Evolutionary conservation across 2,329 filamentous ascomycete genomes (phyloP).

Genomic region (Endoconidiophora polonica): DNA sequence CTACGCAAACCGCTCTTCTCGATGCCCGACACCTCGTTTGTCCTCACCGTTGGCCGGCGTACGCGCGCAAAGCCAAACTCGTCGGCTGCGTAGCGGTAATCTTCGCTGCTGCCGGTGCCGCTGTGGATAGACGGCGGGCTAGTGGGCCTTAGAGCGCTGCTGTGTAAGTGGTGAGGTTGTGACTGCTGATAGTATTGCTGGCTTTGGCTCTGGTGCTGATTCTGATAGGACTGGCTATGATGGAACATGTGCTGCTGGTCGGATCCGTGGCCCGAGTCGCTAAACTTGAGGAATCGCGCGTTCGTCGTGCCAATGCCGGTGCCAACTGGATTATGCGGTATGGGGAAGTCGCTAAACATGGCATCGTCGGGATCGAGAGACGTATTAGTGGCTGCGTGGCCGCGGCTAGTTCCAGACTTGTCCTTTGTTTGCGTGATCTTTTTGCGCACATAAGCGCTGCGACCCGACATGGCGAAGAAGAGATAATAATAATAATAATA

Average conservation of each 20-base stretch:
- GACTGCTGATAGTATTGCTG: not conserved
- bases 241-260: conserved; percentile 14
- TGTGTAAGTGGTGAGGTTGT: not conserved
- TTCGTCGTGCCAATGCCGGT: conserved; percentile 28
- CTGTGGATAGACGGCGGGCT: conserved; percentile 17
- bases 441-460: conserved; percentile 41
- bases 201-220: conserved; percentile 3
- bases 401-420: conserved; percentile 17
- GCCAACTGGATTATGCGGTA: conserved; percentile 20
- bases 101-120: not conserved
- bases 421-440: conserved; percentile 33
- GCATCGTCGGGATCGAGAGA: conserved; percentile 26
- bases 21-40: conserved; percentile 35
- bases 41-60: conserved; percentile 27
- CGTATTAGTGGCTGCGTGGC: conserved; percentile 22
- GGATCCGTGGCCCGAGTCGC: conserved; percentile 19
- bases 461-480: conserved; percentile 32
- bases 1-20: conserved; percentile 37
- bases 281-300: conserved; percentile 29
- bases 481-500: not conserved
- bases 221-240: conserved; percentile 6
- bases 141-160: conserved; percentile 9
- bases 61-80: conserved; percentile 29
- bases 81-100: conserved; percentile 15
- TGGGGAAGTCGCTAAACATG: conserved; percentile 22